These are phyloP conservation scores for Dioscorea zingiberensis DNA, from an alignment of 106 monocot genomes.

Conservation along the genomic window DNA sequence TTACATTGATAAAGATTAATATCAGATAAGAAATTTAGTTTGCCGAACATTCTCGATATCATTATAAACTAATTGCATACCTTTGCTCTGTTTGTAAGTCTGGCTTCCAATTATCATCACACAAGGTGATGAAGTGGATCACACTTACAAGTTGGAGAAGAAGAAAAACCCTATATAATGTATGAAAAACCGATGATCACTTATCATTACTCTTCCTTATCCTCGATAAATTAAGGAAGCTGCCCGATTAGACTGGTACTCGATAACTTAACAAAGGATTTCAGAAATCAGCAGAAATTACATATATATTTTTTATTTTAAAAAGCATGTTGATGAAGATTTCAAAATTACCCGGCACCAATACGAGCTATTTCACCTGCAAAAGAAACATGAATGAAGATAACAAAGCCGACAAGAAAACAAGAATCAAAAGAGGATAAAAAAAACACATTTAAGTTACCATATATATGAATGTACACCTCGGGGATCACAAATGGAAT, in stretches of 20 bases:
- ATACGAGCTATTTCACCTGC: conserved; percentile 73
- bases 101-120: conserved; percentile 40
- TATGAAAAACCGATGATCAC: background rate
- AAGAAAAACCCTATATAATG: conserved; percentile 56
- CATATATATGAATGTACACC: conserved; percentile 52
- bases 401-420: background rate
- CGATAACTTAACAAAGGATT: background rate
- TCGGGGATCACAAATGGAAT: conserved; percentile 39
- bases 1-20: background rate
- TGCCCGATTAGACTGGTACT: no score
- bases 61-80: conserved; percentile 16
- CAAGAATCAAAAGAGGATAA: background rate
- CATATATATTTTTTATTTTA: background rate
- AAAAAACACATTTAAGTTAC: conserved; percentile 16
- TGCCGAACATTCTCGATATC: no score
- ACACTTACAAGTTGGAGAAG: conserved; percentile 70
- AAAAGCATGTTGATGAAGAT: background rate
- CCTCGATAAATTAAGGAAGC: background rate
- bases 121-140: conserved; percentile 56
- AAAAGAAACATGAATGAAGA: conserved; percentile 7
- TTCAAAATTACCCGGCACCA: conserved; percentile 64
- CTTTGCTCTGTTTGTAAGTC: conserved; percentile 33
- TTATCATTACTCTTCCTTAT: background rate
- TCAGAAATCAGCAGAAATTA: background rate
- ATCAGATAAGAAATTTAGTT: background rate